Evolutionary conservation across 1,284 basidiomycete species (phyloP).

Genomic region (Moniliophthora roreri): DNA sequence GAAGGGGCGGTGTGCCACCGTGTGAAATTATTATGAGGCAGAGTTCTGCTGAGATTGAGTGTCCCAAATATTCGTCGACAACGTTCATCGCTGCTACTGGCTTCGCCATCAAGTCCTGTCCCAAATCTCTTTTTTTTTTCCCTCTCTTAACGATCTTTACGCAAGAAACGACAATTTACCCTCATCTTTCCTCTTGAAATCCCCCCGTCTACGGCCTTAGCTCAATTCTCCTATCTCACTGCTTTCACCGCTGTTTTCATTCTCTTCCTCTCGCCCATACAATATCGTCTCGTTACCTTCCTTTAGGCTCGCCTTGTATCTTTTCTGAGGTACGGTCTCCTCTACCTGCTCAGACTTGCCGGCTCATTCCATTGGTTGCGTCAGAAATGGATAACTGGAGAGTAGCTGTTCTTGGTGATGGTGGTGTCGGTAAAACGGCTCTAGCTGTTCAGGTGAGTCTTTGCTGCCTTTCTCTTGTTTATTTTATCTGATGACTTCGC

Average conservation of each 20-base stretch:
- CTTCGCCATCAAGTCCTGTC: neutral
- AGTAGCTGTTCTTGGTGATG: constrained; percentile 94
- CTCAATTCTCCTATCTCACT: constrained; percentile 24
- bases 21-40: too few species aligned
- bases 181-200: constrained; percentile 34
- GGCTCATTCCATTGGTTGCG: constrained; percentile 24
- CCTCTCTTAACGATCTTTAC: constrained; percentile 65
- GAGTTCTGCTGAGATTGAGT: neutral
- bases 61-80: too few species aligned
- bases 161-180: constrained; percentile 62
- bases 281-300: constrained; percentile 24
- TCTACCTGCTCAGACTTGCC: neutral
- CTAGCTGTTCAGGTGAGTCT: constrained; percentile 86
- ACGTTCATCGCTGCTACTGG: too few species aligned
- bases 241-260: constrained; percentile 22
- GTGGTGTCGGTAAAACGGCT: constrained; percentile 97
- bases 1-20: too few species aligned
- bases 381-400: constrained; percentile 85
- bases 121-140: constrained; percentile 23
- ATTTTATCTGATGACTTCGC: constrained; percentile 18
- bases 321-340: constrained; percentile 19
- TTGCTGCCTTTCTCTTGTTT: constrained; percentile 9
- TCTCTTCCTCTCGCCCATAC: constrained; percentile 15
- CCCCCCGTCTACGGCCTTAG: constrained; percentile 24
- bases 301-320: constrained; percentile 22